These are phyloP conservation scores for Lipomyces lipofer DNA, from an alignment of 805 yeast species.

Conservation along the genomic window DNA sequence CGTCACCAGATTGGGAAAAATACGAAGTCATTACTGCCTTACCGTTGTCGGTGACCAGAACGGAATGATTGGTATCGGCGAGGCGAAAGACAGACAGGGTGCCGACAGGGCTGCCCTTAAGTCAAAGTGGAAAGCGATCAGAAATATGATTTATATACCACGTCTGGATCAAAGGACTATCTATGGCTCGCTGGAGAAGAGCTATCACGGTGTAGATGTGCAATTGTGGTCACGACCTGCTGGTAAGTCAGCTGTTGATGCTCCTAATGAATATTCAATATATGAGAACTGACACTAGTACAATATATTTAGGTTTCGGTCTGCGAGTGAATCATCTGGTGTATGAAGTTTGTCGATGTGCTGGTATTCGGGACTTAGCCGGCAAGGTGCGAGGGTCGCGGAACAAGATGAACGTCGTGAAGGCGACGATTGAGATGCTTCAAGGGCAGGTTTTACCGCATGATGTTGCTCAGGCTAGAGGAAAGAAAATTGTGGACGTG, in stretches of 20 bases:
- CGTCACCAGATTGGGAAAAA: constrained; percentile 91
- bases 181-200: constrained; percentile 75
- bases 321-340: constrained; percentile 86
- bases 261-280: too few relatives aligned
- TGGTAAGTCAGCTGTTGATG: constrained; percentile 51
- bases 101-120: constrained; percentile 72
- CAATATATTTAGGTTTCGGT: constrained; percentile 48
- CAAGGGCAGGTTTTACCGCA: constrained; percentile 76
- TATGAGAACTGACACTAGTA: neutral
- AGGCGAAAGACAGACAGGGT: constrained; percentile 83
- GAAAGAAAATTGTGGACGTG: constrained; percentile 91
- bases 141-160: constrained; percentile 76
- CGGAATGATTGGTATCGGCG: constrained; percentile 94
- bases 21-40: constrained; percentile 74
- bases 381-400: constrained; percentile 84
- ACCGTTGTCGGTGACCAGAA: constrained; percentile 90
- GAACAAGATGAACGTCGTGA: constrained; percentile 91
- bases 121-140: constrained; percentile 93
- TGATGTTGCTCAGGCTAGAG: constrained; percentile 87
- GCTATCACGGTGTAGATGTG: constrained; percentile 83
- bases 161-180: constrained; percentile 91
- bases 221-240: constrained; percentile 84
- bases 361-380: constrained; percentile 89
- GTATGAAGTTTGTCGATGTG: constrained; percentile 86
- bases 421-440: constrained; percentile 85